These are phyloP conservation scores for Peltaster fructicola DNA, from an alignment of 2,329 filamentous ascomycete genomes.

Conservation along the genomic window DNA sequence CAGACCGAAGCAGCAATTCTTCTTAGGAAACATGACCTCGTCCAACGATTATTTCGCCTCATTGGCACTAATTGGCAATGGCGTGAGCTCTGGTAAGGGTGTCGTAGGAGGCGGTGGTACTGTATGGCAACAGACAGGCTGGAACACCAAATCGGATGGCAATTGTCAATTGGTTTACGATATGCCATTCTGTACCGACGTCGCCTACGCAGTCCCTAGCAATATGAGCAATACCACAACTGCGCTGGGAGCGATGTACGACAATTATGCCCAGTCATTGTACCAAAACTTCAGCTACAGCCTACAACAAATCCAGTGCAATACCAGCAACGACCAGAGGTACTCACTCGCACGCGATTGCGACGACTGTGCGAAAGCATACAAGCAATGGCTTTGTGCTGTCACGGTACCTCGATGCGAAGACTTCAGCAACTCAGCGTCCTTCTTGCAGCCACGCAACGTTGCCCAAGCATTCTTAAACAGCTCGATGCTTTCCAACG, in stretches of 20 bases:
- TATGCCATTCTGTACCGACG: conserved; percentile 73
- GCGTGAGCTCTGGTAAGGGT: conserved; percentile 35
- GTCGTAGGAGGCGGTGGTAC: conserved; percentile 54
- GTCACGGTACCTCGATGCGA: conserved; percentile 85
- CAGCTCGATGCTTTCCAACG: conserved; percentile 11
- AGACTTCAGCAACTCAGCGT: conserved; percentile 47
- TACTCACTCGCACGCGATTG: conserved; percentile 73
- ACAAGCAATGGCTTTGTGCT: conserved; percentile 90
- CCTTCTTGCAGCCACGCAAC: conserved; percentile 51
- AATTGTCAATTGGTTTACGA: conserved; percentile 79
- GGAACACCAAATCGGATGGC: conserved; percentile 61
- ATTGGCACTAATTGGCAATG: conserved; percentile 43
- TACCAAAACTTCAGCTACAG: conserved; percentile 68
- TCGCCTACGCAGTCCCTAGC: conserved; percentile 79
- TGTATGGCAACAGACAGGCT: conserved; percentile 55
- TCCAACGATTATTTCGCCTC: conserved; percentile 57
- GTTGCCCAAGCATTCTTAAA: conserved; percentile 31
- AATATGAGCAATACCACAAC: conserved; percentile 46
- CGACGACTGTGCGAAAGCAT: conserved; percentile 56
- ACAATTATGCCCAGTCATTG: conserved; percentile 49
- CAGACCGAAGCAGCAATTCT: conserved; percentile 74
- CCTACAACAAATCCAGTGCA: conserved; percentile 70
- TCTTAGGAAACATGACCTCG: conserved; percentile 55
- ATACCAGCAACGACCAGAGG: conserved; percentile 50
- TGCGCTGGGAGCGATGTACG: conserved; percentile 55